A percentile compares a stretch with the other conserved stretches of the same genome.
phyloP scores from a whole-genome alignment of 441 rosid species.

The Arabidopsis hybrid region DNA sequence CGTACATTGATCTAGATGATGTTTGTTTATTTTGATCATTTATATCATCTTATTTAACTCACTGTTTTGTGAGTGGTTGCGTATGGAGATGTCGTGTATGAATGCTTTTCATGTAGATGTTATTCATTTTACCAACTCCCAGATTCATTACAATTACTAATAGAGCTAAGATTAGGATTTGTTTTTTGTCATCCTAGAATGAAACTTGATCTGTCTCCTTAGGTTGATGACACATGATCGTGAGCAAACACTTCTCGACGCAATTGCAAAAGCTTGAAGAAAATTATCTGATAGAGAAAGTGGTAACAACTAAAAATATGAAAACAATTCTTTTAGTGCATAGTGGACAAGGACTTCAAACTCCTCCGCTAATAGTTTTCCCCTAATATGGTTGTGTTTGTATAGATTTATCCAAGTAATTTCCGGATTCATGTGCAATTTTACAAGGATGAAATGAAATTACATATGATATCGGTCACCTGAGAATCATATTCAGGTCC shows the following conservation, averaged over 20 bases:
- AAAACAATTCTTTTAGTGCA: neutral
- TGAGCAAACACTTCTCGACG: slow-evolving; percentile 80
- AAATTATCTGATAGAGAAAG: slow-evolving; percentile 90
- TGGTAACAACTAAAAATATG: neutral
- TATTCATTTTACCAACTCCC: neutral
- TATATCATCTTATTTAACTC: slow-evolving; percentile 2
- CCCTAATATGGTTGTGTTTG: neutral
- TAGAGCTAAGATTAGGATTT: neutral
- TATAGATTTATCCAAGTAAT: neutral
- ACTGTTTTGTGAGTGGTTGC: neutral
- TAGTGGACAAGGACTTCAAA: neutral
- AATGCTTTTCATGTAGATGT: neutral
- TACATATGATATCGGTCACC: slow-evolving; percentile 68
- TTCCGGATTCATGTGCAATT: neutral
- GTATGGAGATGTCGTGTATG: neutral
- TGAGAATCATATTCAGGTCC: slow-evolving; percentile 81
- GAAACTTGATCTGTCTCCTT: neutral
- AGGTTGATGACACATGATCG: slow-evolving; percentile 39
- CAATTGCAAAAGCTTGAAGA: slow-evolving; percentile 86
- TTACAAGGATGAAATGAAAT: slow-evolving; percentile 67
- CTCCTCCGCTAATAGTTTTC: neutral
- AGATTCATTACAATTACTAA: neutral
- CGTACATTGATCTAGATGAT: slow-evolving; percentile 18
- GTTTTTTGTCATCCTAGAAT: neutral
- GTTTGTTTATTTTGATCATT: slow-evolving; percentile 24